Evolutionary conservation across 2,329 filamentous ascomycete species (phyloP).

Genomic region (Paraconiothyrium sp.): DNA sequence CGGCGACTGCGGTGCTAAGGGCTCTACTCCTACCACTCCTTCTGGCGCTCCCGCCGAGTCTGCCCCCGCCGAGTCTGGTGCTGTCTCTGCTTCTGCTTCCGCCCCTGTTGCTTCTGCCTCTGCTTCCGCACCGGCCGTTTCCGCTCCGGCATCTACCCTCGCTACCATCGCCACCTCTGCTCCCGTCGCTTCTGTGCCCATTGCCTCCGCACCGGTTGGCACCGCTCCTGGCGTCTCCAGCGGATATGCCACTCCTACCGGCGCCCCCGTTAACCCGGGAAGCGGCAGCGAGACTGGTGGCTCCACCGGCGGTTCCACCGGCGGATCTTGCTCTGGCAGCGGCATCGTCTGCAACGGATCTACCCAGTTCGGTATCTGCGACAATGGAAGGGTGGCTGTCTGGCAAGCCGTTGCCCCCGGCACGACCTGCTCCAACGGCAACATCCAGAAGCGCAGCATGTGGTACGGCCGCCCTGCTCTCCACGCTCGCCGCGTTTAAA

Average conservation of each 20-base stretch:
- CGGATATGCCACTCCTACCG: slow-evolving; percentile 19
- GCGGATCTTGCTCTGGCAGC: slow-evolving; percentile 43
- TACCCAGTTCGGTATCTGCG: slow-evolving; percentile 55
- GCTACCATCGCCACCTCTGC: not conserved
- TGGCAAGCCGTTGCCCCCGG: slow-evolving; percentile 56
- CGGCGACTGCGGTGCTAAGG: slow-evolving; percentile 34
- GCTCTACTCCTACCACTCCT: slow-evolving; percentile 26
- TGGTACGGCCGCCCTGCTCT: slow-evolving; percentile 45
- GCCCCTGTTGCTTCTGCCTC: slow-evolving; percentile 20
- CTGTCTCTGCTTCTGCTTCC: slow-evolving; percentile 35
- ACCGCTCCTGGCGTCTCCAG: too few relatives aligned
- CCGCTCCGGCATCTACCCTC: not conserved
- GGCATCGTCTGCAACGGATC: slow-evolving; percentile 53
- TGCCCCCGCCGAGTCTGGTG: slow-evolving; percentile 35
- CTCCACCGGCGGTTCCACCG: slow-evolving; percentile 21
- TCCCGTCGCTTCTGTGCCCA: not conserved
- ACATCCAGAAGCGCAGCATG: slow-evolving; percentile 45
- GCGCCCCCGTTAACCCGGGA: slow-evolving; percentile 19
- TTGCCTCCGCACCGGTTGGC: not conserved
- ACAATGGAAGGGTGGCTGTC: slow-evolving; percentile 50
- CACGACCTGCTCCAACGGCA: slow-evolving; percentile 55
- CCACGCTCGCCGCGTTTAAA: slow-evolving; percentile 20
- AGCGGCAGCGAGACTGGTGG: slow-evolving; percentile 5
- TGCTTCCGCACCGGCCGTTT: not conserved
- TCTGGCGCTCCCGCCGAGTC: slow-evolving; percentile 11